A percentile compares a stretch with the other conserved stretches of the same genome.
phyloP scores from a whole-genome alignment of 1,284 basidiomycete species.

The Marasmius oreades region DNA sequence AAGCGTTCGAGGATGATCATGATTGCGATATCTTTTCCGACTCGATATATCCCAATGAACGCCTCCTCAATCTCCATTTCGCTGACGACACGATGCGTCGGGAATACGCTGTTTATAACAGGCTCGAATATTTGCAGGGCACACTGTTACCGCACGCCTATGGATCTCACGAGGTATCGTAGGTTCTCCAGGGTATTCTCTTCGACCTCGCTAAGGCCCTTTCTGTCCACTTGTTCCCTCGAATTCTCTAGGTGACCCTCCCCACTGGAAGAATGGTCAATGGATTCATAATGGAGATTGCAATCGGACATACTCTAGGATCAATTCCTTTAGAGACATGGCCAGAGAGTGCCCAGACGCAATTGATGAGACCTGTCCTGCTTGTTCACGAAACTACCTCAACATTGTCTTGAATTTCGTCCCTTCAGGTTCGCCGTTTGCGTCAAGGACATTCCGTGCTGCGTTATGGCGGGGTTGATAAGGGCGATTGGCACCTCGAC shows the following conservation, averaged over 20 bases:
- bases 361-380: neutral
- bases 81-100: no score
- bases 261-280: neutral
- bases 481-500: constrained; percentile 4
- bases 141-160: constrained; percentile 11
- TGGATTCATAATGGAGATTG: no score
- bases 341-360: no score
- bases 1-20: no score
- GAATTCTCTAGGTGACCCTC: constrained; percentile 12
- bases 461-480: neutral
- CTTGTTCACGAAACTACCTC: neutral
- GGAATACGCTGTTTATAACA: no score
- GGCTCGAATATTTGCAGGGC: no score
- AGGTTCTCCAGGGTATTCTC: neutral
- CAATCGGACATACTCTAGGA: no score
- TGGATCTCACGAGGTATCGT: constrained; percentile 12
- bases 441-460: constrained; percentile 2
- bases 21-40: neutral
- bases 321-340: no score
- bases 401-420: no score
- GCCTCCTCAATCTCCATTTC: neutral
- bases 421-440: neutral
- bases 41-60: neutral
- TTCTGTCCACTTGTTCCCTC: no score
- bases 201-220: neutral